Percentiles rank a stretch among this genome's conserved stretches.
These are phyloP conservation scores for Notholithocarpus densiflorus DNA, from an alignment of 306 rosid species.

Conservation along the genomic window DNA sequence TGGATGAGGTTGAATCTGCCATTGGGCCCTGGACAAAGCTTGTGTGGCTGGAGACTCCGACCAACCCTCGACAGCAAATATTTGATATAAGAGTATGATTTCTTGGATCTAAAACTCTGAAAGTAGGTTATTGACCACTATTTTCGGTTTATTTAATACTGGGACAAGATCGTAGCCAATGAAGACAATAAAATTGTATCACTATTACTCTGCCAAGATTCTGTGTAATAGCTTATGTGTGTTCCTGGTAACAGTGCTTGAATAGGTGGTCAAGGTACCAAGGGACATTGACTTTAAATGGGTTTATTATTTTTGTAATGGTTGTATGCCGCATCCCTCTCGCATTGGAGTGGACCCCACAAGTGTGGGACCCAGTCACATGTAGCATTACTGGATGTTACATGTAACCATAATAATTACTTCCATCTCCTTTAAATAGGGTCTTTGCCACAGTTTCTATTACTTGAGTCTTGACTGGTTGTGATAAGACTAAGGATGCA, in stretches of 20 bases:
- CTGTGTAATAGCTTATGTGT: conserved; percentile 4
- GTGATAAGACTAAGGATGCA: not conserved
- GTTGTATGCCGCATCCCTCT: too few species aligned
- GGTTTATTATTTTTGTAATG: too few species aligned
- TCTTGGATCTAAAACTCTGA: conserved; percentile 15
- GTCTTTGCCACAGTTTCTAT: not conserved
- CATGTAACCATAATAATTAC: too few species aligned
- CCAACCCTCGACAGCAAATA: conserved; percentile 78
- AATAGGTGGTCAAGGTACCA: not conserved
- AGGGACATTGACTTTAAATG: not conserved
- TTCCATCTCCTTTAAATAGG: not conserved
- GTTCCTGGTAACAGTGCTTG: not conserved
- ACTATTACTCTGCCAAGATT: not conserved
- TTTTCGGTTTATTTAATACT: not conserved
- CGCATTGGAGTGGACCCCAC: too few species aligned
- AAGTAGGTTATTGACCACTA: not conserved
- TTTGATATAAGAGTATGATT: conserved; percentile 79
- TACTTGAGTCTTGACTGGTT: not conserved
- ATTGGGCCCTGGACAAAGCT: conserved; percentile 81
- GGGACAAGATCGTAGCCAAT: not conserved
- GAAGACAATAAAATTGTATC: not conserved
- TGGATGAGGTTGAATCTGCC: conserved; percentile 80
- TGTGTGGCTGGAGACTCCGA: conserved; percentile 96
- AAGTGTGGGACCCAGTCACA: too few species aligned
- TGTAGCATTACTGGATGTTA: too few species aligned